A percentile compares a stretch with the other conserved stretches of the same genome.
Conservation (phyloP, 1,139 yeast species). For the Ogataea hybrid region DNA sequence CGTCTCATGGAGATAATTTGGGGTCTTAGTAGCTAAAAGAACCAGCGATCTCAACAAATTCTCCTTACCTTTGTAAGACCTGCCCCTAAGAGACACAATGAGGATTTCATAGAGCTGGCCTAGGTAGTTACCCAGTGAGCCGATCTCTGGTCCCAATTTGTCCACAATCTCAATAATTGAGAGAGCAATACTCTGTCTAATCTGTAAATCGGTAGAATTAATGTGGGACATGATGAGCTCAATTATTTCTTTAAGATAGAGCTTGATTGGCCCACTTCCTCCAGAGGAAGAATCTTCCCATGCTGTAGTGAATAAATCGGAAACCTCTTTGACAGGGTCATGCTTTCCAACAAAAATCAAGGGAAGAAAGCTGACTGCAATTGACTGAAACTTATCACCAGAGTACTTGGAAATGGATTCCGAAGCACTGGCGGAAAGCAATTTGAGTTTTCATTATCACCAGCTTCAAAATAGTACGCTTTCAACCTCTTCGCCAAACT, state of each 20-base stretch:
- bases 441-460: slow-evolving; percentile 35
- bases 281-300: slow-evolving; percentile 85
- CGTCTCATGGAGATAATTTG: slow-evolving; percentile 29
- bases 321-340: slow-evolving; percentile 51
- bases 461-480: slow-evolving; percentile 59
- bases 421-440: slow-evolving; percentile 60
- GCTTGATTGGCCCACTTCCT: slow-evolving; percentile 64
- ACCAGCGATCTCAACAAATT: slow-evolving; percentile 69
- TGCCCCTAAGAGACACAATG: slow-evolving; percentile 66
- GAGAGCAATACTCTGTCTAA: slow-evolving; percentile 70
- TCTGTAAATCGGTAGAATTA: slow-evolving; percentile 56
- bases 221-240: slow-evolving; percentile 48
- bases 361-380: slow-evolving; percentile 70
- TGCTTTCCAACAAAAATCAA: slow-evolving; percentile 76
- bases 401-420: slow-evolving; percentile 71
- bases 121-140: slow-evolving; percentile 33
- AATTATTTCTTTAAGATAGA: slow-evolving; percentile 73
- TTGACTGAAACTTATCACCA: slow-evolving; percentile 61
- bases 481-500: slow-evolving; percentile 53
- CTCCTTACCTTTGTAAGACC: slow-evolving; percentile 91
- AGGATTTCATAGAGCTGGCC: slow-evolving; percentile 51
- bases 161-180: slow-evolving; percentile 64
- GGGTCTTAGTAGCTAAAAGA: slow-evolving; percentile 48
- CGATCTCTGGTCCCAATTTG: slow-evolving; percentile 29
- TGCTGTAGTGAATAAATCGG: slow-evolving; percentile 53